Evolutionary conservation across 2,329 filamentous ascomycete genomes (phyloP).

Genomic region (Colletotrichum tropicicola): DNA sequence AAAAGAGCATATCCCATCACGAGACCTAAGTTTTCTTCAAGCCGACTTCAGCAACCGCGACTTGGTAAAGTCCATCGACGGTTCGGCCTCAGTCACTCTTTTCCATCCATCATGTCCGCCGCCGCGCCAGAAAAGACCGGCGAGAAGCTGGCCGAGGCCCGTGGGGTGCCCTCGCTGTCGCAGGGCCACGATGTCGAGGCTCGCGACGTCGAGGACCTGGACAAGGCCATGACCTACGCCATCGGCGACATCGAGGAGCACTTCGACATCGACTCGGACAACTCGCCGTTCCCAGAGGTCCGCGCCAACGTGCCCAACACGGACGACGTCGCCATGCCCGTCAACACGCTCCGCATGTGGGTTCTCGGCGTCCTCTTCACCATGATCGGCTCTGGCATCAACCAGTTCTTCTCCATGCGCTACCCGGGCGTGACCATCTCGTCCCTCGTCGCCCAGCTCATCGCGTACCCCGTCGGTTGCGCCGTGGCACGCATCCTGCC

Average conservation of each 20-base stretch:
- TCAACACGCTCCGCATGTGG: conserved; percentile 47
- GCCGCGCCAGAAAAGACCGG: neutral
- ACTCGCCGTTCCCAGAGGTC: conserved; percentile 46
- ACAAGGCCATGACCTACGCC: conserved; percentile 21
- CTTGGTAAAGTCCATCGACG: neutral
- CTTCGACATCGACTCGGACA: conserved; percentile 33
- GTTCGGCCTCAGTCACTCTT: neutral
- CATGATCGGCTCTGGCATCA: conserved; percentile 40
- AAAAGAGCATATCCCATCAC: neutral
- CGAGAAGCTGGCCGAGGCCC: neutral
- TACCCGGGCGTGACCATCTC: conserved; percentile 46
- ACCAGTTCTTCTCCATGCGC: conserved; percentile 49
- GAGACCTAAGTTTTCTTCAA: neutral
- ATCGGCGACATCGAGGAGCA: conserved; percentile 21
- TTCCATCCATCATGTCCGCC: neutral
- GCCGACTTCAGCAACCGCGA: neutral
- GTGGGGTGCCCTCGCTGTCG: neutral
- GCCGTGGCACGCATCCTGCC: conserved; percentile 44
- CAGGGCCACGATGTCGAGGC: neutral
- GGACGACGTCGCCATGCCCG: conserved; percentile 44
- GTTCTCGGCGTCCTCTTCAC: conserved; percentile 43
- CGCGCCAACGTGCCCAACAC: conserved; percentile 51
- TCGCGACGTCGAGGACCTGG: neutral
- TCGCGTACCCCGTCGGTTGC: conserved; percentile 47
- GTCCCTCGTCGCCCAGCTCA: conserved; percentile 46